phyloP scores from a whole-genome alignment of 306 rosid genomes.

The Prunus mume region DNA sequence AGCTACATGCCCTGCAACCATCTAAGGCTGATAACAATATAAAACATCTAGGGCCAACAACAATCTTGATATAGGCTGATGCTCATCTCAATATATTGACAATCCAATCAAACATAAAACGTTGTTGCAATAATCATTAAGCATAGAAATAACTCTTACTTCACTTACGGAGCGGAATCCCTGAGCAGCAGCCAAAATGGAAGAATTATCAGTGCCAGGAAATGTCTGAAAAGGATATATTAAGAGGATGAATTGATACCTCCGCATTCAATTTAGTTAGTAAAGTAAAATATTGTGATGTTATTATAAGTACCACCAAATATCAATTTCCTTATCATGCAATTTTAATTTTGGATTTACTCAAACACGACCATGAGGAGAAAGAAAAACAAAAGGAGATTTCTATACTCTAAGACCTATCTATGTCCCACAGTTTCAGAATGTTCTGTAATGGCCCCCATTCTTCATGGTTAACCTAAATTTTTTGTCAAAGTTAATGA shows the following conservation, averaged over 20 bases:
- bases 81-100: not conserved
- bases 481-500: not conserved
- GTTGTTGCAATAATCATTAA: conserved; percentile 5
- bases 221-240: conserved; percentile 55
- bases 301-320: not conserved
- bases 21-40: too few relatives aligned
- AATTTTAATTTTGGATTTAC: not conserved
- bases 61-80: not conserved
- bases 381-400: not conserved
- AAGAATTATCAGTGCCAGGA: conserved; percentile 66
- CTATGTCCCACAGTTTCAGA: not conserved
- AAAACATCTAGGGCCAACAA: not conserved
- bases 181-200: conserved; percentile 54
- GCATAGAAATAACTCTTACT: conserved; percentile 24
- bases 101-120: not conserved
- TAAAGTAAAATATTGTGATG: not conserved
- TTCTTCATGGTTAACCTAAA: not conserved
- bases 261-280: not conserved
- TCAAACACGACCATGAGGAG: conserved; percentile 1
- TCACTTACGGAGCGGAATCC: conserved; percentile 76
- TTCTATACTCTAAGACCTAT: not conserved
- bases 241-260: conserved; percentile 10
- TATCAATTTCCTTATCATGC: conserved; percentile 3
- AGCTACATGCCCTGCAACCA: too few relatives aligned
- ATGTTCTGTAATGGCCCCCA: not conserved